A percentile compares a stretch with the other conserved stretches of the same genome.
Conservation (phyloP, 2,329 filamentous ascomycete species). For the Ceratocystis variospora region DNA sequence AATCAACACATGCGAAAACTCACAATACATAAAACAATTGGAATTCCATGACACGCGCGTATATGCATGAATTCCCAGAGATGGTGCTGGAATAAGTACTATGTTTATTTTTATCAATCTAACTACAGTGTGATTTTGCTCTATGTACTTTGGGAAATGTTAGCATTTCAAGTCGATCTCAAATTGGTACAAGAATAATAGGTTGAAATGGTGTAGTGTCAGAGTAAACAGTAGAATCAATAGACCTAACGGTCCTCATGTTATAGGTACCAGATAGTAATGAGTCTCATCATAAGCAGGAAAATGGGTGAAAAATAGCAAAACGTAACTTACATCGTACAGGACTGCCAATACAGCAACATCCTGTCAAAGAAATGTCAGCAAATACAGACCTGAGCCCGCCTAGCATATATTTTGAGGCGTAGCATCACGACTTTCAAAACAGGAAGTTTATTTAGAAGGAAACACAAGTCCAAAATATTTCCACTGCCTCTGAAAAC, state of each 20-base stretch:
- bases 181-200: background rate
- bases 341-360: too few relatives aligned
- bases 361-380: background rate
- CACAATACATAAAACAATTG: background rate
- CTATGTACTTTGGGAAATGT: background rate
- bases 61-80: background rate
- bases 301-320: background rate
- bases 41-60: background rate
- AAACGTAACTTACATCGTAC: slow-evolving; percentile 13
- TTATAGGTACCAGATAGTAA: slow-evolving; percentile 93
- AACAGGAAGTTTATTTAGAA: slow-evolving; percentile 6
- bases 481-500: slow-evolving; percentile 6
- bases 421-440: background rate
- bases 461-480: background rate
- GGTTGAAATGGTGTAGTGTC: background rate
- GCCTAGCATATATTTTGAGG: background rate
- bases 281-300: slow-evolving; percentile 54
- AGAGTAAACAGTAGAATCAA: slow-evolving; percentile 20
- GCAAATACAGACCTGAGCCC: background rate
- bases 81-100: too few relatives aligned
- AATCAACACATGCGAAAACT: background rate
- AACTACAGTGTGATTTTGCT: background rate
- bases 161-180: slow-evolving; percentile 7
- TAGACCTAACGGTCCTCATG: slow-evolving; percentile 45
- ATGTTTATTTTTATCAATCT: background rate